Base-by-base conservation (phyloP, 176 grass and related monocot species). In the Aegilops umbellulata region DNA sequence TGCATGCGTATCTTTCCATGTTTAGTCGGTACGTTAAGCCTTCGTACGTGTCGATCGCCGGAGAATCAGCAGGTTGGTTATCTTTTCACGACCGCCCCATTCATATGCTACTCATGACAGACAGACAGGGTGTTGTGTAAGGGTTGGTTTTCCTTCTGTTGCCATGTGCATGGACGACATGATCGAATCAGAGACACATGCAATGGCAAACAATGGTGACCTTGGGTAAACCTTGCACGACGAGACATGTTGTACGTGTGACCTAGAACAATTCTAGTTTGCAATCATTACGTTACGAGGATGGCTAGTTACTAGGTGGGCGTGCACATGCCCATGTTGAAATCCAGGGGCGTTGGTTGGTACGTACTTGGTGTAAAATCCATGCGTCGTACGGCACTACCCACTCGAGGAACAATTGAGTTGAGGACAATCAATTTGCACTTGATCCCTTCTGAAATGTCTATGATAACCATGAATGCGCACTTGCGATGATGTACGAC, bases 271-370 rank as follows among this genome's bases (percentile, higher is more conserved):
- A 29, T 68, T 35, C 35, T 11, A 46, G 36, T n/a, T 47, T 3
- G 16, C 24, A 49, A 75, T 49, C 24, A 75, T 75, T 49, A 10
- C 6, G 41, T 75, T 49, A 10, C 6, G 41, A 49, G 71, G 26
- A 2, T 49, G 16, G 23, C 6, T 46, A 46, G 16, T 19, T 1
- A 47, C 25, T 0, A 53, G 73, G 24, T 11, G 15, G 73, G 27
- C 74, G 2, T 75, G 72, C 72, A 76, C 46, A 10, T 76, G 74
- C 29, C 23, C 44, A 76, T 31, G 73, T 76, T 76, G 73, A 76
- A 49, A 47, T 10, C 46, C 16, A 11, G 30, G 16, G 16, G 25
- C 7, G 47, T 11, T 55, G 27, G 15, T 70, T 46, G 70, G 68
- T 71, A 46, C 41, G 41, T 44, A 44, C 44, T 46, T 66, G 64